Evolutionary conservation across 352 stramenopile genomes (phyloP), one percentile per base, ranked within the genome.

Genomic region (Phytophthora kernoviae): DNA sequence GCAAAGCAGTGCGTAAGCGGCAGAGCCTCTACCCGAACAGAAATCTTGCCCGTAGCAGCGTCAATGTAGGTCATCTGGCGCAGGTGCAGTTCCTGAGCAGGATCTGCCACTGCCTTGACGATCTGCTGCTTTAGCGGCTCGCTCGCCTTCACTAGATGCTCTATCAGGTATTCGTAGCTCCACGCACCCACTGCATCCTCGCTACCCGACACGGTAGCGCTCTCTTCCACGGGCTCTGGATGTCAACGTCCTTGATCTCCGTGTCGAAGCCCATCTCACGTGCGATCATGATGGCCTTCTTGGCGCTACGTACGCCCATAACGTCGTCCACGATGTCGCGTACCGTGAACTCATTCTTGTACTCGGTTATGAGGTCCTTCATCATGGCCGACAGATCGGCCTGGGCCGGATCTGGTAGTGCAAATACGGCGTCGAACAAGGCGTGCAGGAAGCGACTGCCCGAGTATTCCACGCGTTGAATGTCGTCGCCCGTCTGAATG

Each of bases 211-310:
- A 79, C 67, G 21, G 77, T 70, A 14, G 52, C 61, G 30, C 55
- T 68, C 11, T 62, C 55, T 71, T 68, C 75, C 75, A 91, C 37
- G 68, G 77, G 18, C 75, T 83, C 12, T 63, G 44, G 26, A 92
- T 80, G 21, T 70, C 69, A 2, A 91, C 80, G 48, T 96, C 81
- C 42, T 81, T 54, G 37, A 96, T 77, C 12, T 96, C 72, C 1
- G 86, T 65, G 18, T 88, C 60, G 48, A 98, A 87, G 5, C 93
- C 93, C 27, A 99, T 78, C 57, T 98, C 95, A 12, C 90, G 86
- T n/a, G 90, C 94, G 39, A 99, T 77, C 47, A 98, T 79, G 58
- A 98, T 89, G 1, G 96, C 78, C 58, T 93, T 96, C 62, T 96
- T 90, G 41, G 91, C 90, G 27, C 81, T 90, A 51, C 93, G 93